Evolutionary conservation across 768 basidiomycete genomes (phyloP).

Genomic region (Pleurotus djamor): DNA sequence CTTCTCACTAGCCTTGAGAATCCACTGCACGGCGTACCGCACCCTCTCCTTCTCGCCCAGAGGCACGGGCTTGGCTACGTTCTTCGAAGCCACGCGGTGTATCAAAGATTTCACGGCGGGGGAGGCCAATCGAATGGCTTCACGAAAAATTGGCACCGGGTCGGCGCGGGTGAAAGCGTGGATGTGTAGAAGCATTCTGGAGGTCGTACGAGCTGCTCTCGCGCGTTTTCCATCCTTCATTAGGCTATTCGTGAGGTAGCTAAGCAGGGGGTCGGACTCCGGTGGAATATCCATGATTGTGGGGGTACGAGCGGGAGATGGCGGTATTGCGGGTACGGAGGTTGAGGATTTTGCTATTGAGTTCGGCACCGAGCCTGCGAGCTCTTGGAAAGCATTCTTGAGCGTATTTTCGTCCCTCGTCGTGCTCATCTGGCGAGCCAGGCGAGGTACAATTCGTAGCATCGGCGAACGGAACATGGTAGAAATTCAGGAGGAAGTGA

Average conservation of each 20-base stretch:
- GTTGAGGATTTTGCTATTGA: slow-evolving; percentile 1
- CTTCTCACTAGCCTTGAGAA: slow-evolving; percentile 60
- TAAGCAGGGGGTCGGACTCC: slow-evolving; percentile 71
- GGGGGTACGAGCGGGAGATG: slow-evolving; percentile 4
- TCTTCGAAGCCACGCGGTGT: slow-evolving; percentile 64
- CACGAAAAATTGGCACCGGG: slow-evolving; percentile 77
- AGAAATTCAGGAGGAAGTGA: not conserved
- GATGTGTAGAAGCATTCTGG: slow-evolving; percentile 67
- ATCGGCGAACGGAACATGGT: not conserved
- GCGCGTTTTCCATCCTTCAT: slow-evolving; percentile 67
- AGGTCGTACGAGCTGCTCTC: slow-evolving; percentile 51
- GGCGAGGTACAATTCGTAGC: slow-evolving; percentile 8
- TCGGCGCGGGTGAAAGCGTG: slow-evolving; percentile 73
- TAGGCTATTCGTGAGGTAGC: slow-evolving; percentile 60
- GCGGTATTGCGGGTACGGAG: slow-evolving; percentile 2
- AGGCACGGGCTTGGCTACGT: slow-evolving; percentile 62
- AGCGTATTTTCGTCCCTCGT: slow-evolving; percentile 15
- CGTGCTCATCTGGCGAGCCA: slow-evolving; percentile 13
- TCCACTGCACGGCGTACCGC: slow-evolving; percentile 67
- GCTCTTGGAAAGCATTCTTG: slow-evolving; percentile 12
- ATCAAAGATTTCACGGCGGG: slow-evolving; percentile 68
- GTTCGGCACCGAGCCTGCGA: slow-evolving; percentile 11
- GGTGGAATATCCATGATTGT: slow-evolving; percentile 61
- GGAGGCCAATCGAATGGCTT: slow-evolving; percentile 65
- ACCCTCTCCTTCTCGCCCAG: slow-evolving; percentile 81